Evolutionary conservation across 768 basidiomycete species (phyloP).

Genomic region (Suillus occidentalis): DNA sequence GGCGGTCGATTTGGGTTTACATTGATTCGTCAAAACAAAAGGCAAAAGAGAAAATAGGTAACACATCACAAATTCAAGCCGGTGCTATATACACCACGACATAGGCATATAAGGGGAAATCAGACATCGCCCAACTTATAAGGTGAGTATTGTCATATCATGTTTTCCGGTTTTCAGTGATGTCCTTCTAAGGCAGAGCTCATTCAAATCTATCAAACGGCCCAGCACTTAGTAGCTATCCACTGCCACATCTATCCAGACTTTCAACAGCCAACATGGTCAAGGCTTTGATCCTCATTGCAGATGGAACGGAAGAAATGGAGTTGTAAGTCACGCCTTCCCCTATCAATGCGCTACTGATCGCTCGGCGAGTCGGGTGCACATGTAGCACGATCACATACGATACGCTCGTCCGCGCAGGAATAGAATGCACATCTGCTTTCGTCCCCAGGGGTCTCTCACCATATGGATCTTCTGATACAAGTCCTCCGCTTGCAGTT

Average conservation of each 20-base stretch:
- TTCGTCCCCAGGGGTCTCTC: conserved; percentile 45
- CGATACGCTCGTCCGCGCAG: conserved; percentile 79
- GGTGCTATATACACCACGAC: too few species aligned
- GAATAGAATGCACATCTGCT: conserved; percentile 64
- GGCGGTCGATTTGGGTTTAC: too few species aligned
- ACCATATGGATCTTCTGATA: conserved; percentile 23
- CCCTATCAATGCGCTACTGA: conserved; percentile 3
- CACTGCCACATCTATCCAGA: not conserved
- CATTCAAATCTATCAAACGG: not conserved
- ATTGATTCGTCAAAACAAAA: too few species aligned
- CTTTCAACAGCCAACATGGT: conserved; percentile 5
- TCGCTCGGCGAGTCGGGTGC: not conserved
- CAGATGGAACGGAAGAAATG: conserved; percentile 88
- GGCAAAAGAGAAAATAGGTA: too few species aligned
- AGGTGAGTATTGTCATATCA: too few species aligned
- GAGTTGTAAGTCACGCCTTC: conserved; percentile 63
- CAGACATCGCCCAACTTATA: too few species aligned
- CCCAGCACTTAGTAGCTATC: not conserved
- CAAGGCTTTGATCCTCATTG: conserved; percentile 66
- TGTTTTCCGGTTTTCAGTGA: too few species aligned
- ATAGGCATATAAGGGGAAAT: too few species aligned
- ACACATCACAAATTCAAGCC: too few species aligned
- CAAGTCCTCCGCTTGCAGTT: conserved; percentile 50
- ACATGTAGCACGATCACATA: conserved; percentile 69
- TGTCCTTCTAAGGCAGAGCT: not conserved